phyloP scores from a whole-genome alignment of 306 rosid genomes.

The Vigna trinervia region DNA sequence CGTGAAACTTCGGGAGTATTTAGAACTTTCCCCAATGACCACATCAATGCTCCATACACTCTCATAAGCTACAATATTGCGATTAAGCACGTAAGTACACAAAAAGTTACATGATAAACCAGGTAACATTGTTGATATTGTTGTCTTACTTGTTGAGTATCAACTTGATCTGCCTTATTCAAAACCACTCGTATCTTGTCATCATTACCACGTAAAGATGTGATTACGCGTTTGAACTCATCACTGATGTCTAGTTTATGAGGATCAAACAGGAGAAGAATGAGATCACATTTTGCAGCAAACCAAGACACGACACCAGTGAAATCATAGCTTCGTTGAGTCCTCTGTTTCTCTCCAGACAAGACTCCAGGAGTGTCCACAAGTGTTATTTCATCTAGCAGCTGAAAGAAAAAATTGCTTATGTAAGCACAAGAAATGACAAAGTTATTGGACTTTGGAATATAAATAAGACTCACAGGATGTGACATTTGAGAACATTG shows the following conservation, averaged over 20 bases:
- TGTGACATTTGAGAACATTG: slow-evolving; percentile 98
- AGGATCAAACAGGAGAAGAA: slow-evolving; percentile 92
- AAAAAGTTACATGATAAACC: neutral
- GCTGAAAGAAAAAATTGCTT: slow-evolving; percentile 49
- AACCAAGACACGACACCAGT: slow-evolving; percentile 98
- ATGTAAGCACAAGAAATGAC: slow-evolving; percentile 18
- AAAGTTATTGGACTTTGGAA: slow-evolving; percentile 10
- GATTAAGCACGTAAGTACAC: neutral
- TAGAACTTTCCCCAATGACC: slow-evolving; percentile 92
- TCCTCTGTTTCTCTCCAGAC: slow-evolving; percentile 97
- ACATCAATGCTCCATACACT: slow-evolving; percentile 98
- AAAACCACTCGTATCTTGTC: slow-evolving; percentile 97
- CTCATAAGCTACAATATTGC: slow-evolving; percentile 78
- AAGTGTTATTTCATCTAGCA: slow-evolving; percentile 79
- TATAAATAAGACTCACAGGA: slow-evolving; percentile 68
- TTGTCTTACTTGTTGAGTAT: slow-evolving; percentile 85
- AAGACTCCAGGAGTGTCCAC: slow-evolving; percentile 98
- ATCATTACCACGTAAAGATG: slow-evolving; percentile 84
- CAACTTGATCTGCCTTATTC: slow-evolving; percentile 96
- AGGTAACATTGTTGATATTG: neutral
- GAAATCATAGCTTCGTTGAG: slow-evolving; percentile 92
- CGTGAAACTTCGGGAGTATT: slow-evolving; percentile 93
- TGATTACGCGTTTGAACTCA: slow-evolving; percentile 87
- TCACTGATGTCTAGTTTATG: slow-evolving; percentile 96
- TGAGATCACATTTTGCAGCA: slow-evolving; percentile 95